These are phyloP conservation scores for Metschnikowia rubicola DNA, from an alignment of 805 yeast genomes.

Conservation along the genomic window DNA sequence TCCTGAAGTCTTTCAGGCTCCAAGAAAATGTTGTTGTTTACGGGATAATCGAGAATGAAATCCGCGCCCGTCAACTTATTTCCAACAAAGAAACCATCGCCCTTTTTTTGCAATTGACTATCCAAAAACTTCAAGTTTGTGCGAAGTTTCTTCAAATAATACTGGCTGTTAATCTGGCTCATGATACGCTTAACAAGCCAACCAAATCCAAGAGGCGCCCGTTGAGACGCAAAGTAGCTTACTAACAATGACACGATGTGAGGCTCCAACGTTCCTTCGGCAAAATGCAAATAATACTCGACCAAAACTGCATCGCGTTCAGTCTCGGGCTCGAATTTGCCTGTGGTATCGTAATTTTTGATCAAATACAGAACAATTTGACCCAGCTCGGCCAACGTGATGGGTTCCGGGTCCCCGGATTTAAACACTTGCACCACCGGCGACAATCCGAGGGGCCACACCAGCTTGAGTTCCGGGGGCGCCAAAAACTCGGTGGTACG, in stretches of 20 bases:
- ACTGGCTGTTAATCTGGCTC: conserved; percentile 23
- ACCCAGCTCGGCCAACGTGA: conserved; percentile 57
- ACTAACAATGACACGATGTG: conserved; percentile 24
- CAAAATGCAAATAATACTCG: conserved; percentile 24
- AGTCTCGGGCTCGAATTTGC: conserved; percentile 36
- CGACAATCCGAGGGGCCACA: conserved; percentile 39
- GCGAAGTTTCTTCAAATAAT: conserved; percentile 24
- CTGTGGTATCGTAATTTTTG: conserved; percentile 43
- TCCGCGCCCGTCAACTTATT: conserved; percentile 38
- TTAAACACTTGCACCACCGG: conserved; percentile 23
- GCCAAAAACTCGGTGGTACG: conserved; percentile 28
- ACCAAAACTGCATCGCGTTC: conserved; percentile 29
- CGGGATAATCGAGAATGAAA: conserved; percentile 35
- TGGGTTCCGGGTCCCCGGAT: conserved; percentile 8
- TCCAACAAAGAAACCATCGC: conserved; percentile 39
- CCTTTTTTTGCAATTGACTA: conserved; percentile 24
- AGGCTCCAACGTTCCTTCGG: conserved; percentile 26
- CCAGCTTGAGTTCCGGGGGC: conserved; percentile 28
- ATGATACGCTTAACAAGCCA: conserved; percentile 23
- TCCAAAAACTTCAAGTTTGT: conserved; percentile 31
- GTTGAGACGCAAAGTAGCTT: conserved; percentile 21
- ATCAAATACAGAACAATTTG: conserved; percentile 52
- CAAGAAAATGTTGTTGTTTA: conserved; percentile 19
- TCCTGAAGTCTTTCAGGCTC: conserved; percentile 5
- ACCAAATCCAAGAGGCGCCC: conserved; percentile 28